These are phyloP conservation scores for Avena atlantica DNA, from an alignment of 176 grass and related monocot genomes.

Conservation along the genomic window DNA sequence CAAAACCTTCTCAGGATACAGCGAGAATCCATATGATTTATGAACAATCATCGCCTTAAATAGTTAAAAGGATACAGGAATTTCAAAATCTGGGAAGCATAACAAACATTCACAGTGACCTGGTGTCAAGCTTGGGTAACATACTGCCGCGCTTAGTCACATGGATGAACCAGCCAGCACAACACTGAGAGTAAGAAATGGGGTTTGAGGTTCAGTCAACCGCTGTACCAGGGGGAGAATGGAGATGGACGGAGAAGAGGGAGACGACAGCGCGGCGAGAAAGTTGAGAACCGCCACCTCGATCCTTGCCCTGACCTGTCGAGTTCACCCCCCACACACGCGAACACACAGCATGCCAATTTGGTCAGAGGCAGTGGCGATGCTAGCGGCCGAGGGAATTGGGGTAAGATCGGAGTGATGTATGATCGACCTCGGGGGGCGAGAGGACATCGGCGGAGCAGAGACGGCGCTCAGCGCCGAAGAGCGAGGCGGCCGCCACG, in stretches of 20 bases:
- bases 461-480: conserved; percentile 78
- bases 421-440: conserved; percentile 54
- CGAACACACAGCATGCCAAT: not conserved
- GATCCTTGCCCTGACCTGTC: conserved; percentile 79
- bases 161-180: conserved; percentile 31
- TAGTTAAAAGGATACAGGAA: not conserved
- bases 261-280: conserved; percentile 62
- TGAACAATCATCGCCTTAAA: not conserved
- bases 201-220: not conserved
- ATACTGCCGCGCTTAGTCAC: not conserved
- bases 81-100: not conserved
- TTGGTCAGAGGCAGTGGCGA: not conserved
- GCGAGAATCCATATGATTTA: not conserved
- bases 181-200: not conserved
- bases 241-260: conserved; percentile 64
- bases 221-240: conserved; percentile 64
- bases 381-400: not conserved
- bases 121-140: not conserved
- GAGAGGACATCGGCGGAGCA: conserved; percentile 89
- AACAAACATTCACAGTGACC: not conserved
- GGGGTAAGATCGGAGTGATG: not conserved
- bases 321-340: not conserved
- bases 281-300: conserved; percentile 89
- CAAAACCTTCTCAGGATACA: not conserved
- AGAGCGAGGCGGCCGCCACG: conserved; percentile 71